Base-by-base conservation (phyloP, 371 early-diverging fungal species). In the Mortierella polycephala region DNA sequence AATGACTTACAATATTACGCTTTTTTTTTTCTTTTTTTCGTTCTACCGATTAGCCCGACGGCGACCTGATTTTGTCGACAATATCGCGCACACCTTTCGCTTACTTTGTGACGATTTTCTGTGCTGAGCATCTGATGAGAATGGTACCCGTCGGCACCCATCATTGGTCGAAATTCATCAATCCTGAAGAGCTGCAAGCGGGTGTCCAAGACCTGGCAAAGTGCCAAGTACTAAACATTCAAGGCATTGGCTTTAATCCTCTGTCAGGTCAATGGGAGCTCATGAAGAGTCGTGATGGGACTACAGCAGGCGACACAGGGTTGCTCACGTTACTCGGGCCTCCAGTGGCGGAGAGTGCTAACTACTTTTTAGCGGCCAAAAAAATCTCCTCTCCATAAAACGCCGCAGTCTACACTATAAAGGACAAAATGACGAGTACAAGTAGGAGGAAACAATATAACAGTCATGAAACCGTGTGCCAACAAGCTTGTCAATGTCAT, bases 121-220 rank as follows among this genome's bases (percentile, higher is more conserved):
- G 93, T 49, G 97, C 98, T 9, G 96, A 98, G 81, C 85, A 95
- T 51, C 71, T 96, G 1, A 67, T 97, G 39, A 74, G 88, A 9
- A 81, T 92, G 84, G 96, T 97, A 0, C 95, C 95, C 11, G 74
- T 83, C 3, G 96, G 96, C 6, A 98, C 98, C 0, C 98, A 98
- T 66, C 92, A 95, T 39, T 90, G 91, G 88, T 77, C 82, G 46
- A 96, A 96, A 81, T 98, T 95, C 73, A 85, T 97, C 57, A 84
- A 72, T 16, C 93, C 94, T 1, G 73, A 84, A 1, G 94, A 95
- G 70, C 71, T 92, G 18, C 49, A 59, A 30, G 20, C 57, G 2
- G 74, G 74, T 11, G 71, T 83, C 16, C 53, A 75, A 49, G 62
- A 69, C 5, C 54, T 74, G 18, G 61, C 74, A 4, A 57, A 64